These are phyloP conservation scores for Ceratocystis lukuohia DNA, from an alignment of 2,329 filamentous ascomycete species.

Conservation along the genomic window DNA sequence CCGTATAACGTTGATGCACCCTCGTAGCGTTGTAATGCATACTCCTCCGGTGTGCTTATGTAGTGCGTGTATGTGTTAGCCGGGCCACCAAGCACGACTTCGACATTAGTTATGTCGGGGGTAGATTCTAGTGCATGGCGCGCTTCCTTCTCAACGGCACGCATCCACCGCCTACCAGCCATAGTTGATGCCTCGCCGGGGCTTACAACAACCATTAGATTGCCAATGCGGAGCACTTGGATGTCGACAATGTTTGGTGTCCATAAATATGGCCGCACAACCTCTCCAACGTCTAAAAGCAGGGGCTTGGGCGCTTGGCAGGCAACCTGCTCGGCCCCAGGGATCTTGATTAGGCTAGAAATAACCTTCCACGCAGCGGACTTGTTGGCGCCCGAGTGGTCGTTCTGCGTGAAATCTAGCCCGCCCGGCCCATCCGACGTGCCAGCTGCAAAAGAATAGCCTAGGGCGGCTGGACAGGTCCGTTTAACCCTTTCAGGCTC, in stretches of 20 bases:
- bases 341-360: slow-evolving; percentile 55
- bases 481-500: slow-evolving; percentile 52
- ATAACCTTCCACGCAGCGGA: slow-evolving; percentile 68
- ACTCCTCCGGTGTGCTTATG: slow-evolving; percentile 58
- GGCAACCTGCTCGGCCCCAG: slow-evolving; percentile 52
- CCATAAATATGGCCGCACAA: slow-evolving; percentile 70
- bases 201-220: slow-evolving; percentile 69
- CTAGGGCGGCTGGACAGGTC: slow-evolving; percentile 78
- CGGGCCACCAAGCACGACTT: slow-evolving; percentile 34
- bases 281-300: slow-evolving; percentile 74
- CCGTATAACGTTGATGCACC: slow-evolving; percentile 88
- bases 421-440: slow-evolving; percentile 83
- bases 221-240: slow-evolving; percentile 71
- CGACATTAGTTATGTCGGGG: slow-evolving; percentile 46
- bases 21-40: slow-evolving; percentile 69
- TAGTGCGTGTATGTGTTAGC: slow-evolving; percentile 60
- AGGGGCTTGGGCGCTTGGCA: slow-evolving; percentile 79
- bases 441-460: slow-evolving; percentile 85
- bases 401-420: slow-evolving; percentile 88
- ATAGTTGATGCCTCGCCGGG: slow-evolving; percentile 87
- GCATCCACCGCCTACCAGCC: slow-evolving; percentile 77
- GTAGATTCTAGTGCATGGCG: slow-evolving; percentile 23
- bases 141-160: slow-evolving; percentile 40
- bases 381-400: slow-evolving; percentile 52
- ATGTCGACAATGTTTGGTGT: slow-evolving; percentile 84